Base-by-base conservation (phyloP, 2,329 filamentous ascomycete genomes). In the Xylariaceae sp. region DNA sequence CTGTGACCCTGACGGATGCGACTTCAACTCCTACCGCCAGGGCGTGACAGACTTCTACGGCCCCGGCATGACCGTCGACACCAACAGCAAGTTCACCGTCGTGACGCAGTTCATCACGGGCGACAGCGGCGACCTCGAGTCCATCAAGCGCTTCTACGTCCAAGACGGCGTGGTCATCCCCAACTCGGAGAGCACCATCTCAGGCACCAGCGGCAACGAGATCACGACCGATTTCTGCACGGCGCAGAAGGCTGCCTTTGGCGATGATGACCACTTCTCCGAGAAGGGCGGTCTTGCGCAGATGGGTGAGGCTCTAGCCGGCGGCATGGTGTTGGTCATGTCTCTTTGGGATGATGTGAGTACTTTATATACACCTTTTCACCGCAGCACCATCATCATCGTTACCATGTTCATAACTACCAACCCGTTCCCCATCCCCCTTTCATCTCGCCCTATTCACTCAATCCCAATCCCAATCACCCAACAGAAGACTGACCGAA, bases 1-100 rank as follows among this genome's bases (percentile, higher is more conserved):
- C 50, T 86, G 83, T 68, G 83, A 86, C 66, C 79, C 80, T 55
- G 80, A 84, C 59, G 83, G 83, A 46, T 86, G 83, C 60, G 83
- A 85, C 65, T 84, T 81, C 75, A 84, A 84, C 75, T 71, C 77
- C 31, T 86, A 78, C 77, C 81, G 82, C 63, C 76, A 82, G 73
- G 83, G 83, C 50, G 75, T 78, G 64, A 71, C 71, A 41, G 70
- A 72, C 66, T 86, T 84, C 73, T 86, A 79, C 70, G 83, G 82
- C 44, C 69, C 74, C 0, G 78, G 76, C 54, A 71, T 71, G 63
- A 81, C 71, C 19, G 73, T 86, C 59, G 76, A 84, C 67, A 82
- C 80, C 47, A 73, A 60, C 53, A 72, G 73, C 60, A 75, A 75
- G 54, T 74, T 85, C 64, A 85, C 81, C 19, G 79, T 84, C 16